These are phyloP conservation scores for Verticillium dahliae DNA, from an alignment of 2,329 filamentous ascomycete species.

Conservation along the genomic window DNA sequence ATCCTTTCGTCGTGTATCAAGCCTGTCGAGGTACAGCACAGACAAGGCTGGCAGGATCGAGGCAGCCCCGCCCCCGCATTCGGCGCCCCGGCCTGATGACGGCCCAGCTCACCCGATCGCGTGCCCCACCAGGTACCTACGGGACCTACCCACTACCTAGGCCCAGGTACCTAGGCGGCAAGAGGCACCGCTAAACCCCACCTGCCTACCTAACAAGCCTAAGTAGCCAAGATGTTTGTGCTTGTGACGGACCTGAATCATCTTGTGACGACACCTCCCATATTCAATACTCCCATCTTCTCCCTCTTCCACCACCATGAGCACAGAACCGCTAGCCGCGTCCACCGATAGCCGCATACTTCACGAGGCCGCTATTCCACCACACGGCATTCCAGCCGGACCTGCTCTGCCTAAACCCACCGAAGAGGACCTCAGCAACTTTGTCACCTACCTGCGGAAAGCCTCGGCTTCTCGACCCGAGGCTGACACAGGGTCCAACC, in stretches of 20 bases:
- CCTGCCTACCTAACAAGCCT: too few relatives aligned
- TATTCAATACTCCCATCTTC: neutral
- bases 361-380: neutral
- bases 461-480: constrained; percentile 1
- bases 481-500: constrained; percentile 5
- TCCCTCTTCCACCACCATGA: neutral
- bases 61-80: neutral
- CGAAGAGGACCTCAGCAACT: constrained; percentile 11
- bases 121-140: constrained; percentile 6
- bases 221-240: too few relatives aligned
- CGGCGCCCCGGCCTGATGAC: neutral
- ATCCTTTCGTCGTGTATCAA: too few relatives aligned
- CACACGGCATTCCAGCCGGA: neutral
- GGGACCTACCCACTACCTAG: too few relatives aligned
- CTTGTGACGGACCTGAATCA: neutral
- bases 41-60: neutral
- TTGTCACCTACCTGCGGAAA: constrained; percentile 10
- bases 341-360: neutral
- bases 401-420: constrained; percentile 5
- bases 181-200: too few relatives aligned
- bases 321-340: neutral
- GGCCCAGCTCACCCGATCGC: constrained; percentile 14
- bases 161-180: neutral
- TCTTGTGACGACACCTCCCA: neutral
- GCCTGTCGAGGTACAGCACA: too few relatives aligned